Conservation (phyloP, 1,284 basidiomycete species). For the Lignosus rhinocerotis region DNA sequence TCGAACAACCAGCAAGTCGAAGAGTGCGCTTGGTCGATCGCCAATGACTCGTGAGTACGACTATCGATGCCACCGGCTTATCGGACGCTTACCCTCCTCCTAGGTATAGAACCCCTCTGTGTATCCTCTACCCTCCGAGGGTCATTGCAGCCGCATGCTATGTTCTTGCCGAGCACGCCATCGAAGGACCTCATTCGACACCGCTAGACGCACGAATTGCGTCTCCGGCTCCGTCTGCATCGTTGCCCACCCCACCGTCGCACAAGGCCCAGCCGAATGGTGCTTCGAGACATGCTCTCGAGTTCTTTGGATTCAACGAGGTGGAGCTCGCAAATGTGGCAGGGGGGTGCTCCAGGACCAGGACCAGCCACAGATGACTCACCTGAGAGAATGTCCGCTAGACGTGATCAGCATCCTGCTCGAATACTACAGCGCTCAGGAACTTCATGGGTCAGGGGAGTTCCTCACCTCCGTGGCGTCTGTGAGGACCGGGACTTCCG, state of each 20-base stretch:
- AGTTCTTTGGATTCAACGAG: slow-evolving; percentile 64
- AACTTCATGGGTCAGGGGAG: slow-evolving; percentile 45
- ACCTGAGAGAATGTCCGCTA: slow-evolving; percentile 28
- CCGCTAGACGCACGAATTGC: slow-evolving; percentile 64
- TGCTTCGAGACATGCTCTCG: slow-evolving; percentile 62
- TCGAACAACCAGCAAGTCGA: slow-evolving; percentile 51
- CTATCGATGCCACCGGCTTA: slow-evolving; percentile 1
- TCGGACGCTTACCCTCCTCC: background rate
- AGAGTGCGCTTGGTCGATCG: slow-evolving; percentile 79
- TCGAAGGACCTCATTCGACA: slow-evolving; percentile 69
- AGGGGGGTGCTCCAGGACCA: slow-evolving; percentile 42
- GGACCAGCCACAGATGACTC: background rate
- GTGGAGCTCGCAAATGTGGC: slow-evolving; percentile 56
- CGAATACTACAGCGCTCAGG: slow-evolving; percentile 72
- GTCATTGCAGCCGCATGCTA: slow-evolving; percentile 75
- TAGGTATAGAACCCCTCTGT: slow-evolving; percentile 77
- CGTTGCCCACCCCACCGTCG: slow-evolving; percentile 55
- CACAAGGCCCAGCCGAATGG: slow-evolving; percentile 73
- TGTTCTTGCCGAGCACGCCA: slow-evolving; percentile 67
- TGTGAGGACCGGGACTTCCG: slow-evolving; percentile 41
- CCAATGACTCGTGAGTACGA: slow-evolving; percentile 76
- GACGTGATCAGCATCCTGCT: slow-evolving; percentile 66
- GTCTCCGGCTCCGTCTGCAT: slow-evolving; percentile 33
- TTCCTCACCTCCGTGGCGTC: slow-evolving; percentile 51
- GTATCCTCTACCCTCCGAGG: slow-evolving; percentile 64